Evolutionary conservation across 2,329 filamentous ascomycete genomes (phyloP).

Genomic region (Fusarium coicis): DNA sequence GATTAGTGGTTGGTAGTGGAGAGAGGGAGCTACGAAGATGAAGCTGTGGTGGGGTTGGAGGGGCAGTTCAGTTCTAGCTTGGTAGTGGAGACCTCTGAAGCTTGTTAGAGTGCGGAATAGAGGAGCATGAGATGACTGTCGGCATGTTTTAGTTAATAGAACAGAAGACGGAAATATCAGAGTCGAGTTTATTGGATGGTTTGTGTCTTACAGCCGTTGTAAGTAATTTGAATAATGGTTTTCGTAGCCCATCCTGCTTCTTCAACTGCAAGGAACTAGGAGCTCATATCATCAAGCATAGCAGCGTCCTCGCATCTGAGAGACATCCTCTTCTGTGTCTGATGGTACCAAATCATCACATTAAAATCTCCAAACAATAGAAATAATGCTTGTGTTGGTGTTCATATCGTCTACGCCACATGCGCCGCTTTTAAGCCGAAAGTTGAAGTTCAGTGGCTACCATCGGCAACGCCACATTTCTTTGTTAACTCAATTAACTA

Average conservation of each 20-base stretch:
- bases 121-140: not conserved
- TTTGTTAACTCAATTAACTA: conserved; percentile 18
- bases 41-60: conserved; percentile 32
- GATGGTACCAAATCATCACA: not conserved
- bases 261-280: rapidly evolving
- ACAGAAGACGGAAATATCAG: too few species aligned
- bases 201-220: too few species aligned
- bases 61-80: conserved; percentile 1
- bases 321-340: not conserved
- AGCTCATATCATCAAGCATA: not conserved
- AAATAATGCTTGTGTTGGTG: not conserved
- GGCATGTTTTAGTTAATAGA: too few species aligned
- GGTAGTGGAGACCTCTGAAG: not conserved
- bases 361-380: not conserved
- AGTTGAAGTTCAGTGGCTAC: conserved; percentile 8
- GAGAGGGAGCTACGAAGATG: conserved; percentile 1
- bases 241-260: not conserved
- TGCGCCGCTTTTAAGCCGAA: conserved; percentile 4
- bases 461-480: conserved; percentile 30
- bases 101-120: not conserved
- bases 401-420: conserved; percentile 16
- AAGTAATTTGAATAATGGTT: rapidly evolving
- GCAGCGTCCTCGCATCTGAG: too few species aligned
- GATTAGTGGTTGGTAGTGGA: conserved; percentile 51
- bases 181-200: too few species aligned